phyloP scores from a whole-genome alignment of 805 yeast species.

The Ogataea paraovalis region DNA sequence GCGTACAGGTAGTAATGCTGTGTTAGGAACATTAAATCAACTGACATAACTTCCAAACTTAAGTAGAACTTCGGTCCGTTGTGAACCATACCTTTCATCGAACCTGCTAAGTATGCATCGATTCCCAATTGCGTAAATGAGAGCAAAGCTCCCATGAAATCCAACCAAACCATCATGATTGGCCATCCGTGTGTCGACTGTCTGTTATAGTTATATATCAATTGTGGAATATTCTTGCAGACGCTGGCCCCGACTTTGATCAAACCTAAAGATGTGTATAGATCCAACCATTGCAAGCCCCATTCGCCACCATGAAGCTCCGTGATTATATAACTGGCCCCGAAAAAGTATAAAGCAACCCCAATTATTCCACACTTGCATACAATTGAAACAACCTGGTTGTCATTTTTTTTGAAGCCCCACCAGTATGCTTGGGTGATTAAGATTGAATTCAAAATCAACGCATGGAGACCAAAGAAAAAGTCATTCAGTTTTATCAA shows the following conservation, averaged over 20 bases:
- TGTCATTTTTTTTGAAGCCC: conserved; percentile 32
- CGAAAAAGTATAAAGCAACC: conserved; percentile 11
- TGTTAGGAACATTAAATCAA: conserved; percentile 28
- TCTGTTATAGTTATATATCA: conserved; percentile 30
- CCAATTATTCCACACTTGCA: conserved; percentile 20
- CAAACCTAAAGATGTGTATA: conserved; percentile 31
- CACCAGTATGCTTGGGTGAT: conserved; percentile 32
- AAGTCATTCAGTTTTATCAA: conserved; percentile 31
- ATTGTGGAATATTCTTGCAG: conserved; percentile 35
- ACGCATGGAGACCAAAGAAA: conserved; percentile 29
- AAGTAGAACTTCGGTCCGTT: conserved; percentile 32
- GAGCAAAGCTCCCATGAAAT: conserved; percentile 27
- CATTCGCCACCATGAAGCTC: conserved; percentile 14
- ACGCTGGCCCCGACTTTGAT: conserved; percentile 32
- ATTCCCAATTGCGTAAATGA: conserved; percentile 29
- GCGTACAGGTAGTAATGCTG: conserved; percentile 33
- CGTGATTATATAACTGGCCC: conserved; percentile 14
- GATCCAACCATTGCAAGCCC: conserved; percentile 29
- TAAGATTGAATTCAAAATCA: conserved; percentile 24
- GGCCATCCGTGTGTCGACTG: conserved; percentile 39
- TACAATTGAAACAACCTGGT: conserved; percentile 22
- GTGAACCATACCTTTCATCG: conserved; percentile 23
- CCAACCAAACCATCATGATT: conserved; percentile 32
- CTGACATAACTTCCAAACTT: conserved; percentile 28
- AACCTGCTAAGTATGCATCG: conserved; percentile 27